Percentiles rank a stretch among this genome's conserved stretches.
phyloP scores from a whole-genome alignment of 2,329 filamentous ascomycete species.

The Calonectria pseudoreteaudii region DNA sequence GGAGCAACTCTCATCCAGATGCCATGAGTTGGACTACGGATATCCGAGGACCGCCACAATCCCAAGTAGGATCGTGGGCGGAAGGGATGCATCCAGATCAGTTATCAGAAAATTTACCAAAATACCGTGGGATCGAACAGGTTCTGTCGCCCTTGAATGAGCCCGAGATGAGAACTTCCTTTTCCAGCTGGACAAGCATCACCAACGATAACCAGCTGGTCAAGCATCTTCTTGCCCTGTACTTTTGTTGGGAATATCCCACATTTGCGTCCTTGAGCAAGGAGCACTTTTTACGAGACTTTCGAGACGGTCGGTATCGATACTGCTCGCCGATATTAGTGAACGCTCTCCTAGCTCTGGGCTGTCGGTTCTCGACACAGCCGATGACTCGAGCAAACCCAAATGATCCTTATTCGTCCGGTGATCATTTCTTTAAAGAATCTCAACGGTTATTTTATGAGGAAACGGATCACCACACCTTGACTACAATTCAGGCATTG shows the following conservation, averaged over 20 bases:
- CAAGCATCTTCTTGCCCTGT: slow-evolving; percentile 72
- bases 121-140: slow-evolving; percentile 59
- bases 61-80: slow-evolving; percentile 63
- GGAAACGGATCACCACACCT: slow-evolving; percentile 67
- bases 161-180: slow-evolving; percentile 56
- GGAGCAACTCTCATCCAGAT: slow-evolving; percentile 61
- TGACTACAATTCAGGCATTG: slow-evolving; percentile 80
- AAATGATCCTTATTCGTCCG: slow-evolving; percentile 72
- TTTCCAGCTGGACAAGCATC: slow-evolving; percentile 69
- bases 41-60: slow-evolving; percentile 52
- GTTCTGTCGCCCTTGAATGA: slow-evolving; percentile 60
- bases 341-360: slow-evolving; percentile 74
- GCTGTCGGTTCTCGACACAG: slow-evolving; percentile 76
- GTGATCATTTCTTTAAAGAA: slow-evolving; percentile 81
- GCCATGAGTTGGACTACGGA: slow-evolving; percentile 60
- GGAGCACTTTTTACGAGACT: slow-evolving; percentile 77
- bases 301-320: slow-evolving; percentile 67
- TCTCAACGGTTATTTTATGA: slow-evolving; percentile 70
- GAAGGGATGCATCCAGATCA: slow-evolving; percentile 55
- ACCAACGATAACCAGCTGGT: slow-evolving; percentile 70
- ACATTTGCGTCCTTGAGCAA: slow-evolving; percentile 80
- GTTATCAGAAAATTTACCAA: slow-evolving; percentile 45
- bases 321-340: slow-evolving; percentile 77
- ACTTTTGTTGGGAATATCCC: slow-evolving; percentile 82
- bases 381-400: slow-evolving; percentile 72